Evolutionary conservation across 441 rosid species (phyloP).

Genomic region (Geranium incanum): DNA sequence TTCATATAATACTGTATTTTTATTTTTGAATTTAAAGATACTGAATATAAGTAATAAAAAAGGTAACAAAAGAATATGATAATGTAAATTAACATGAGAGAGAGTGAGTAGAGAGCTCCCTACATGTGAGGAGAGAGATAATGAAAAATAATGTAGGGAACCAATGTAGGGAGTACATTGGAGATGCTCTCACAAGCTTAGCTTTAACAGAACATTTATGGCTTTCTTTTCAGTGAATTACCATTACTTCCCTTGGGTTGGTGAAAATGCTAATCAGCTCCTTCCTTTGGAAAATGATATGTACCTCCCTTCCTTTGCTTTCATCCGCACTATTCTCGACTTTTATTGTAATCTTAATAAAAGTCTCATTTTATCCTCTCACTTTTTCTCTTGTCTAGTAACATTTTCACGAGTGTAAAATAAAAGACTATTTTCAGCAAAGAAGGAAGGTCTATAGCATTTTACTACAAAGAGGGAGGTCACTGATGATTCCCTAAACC

Average conservation of each 20-base stretch:
- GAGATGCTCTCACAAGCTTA: background rate
- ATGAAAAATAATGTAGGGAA: too few species aligned
- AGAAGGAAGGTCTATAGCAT: background rate
- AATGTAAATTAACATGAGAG: too few species aligned
- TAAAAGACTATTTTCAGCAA: background rate
- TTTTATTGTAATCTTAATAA: background rate
- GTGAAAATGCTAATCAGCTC: background rate
- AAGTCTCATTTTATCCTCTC: background rate
- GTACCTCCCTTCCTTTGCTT: background rate
- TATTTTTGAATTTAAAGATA: too few species aligned
- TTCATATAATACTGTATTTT: too few species aligned
- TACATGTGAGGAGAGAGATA: too few species aligned
- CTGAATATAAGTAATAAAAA: too few species aligned
- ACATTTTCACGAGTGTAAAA: constrained; percentile 1
- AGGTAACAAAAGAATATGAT: too few species aligned
- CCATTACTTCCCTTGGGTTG: background rate
- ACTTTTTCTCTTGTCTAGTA: background rate
- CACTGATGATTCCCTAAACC: constrained; percentile 4
- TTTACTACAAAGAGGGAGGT: background rate
- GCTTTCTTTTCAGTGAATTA: background rate
- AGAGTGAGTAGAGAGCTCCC: too few species aligned
- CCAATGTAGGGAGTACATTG: too few species aligned
- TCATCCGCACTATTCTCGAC: background rate
- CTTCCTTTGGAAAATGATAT: background rate
- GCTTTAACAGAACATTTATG: background rate